Evolutionary conservation across 306 rosid genomes (phyloP).

Genomic region (Rosa persica): DNA sequence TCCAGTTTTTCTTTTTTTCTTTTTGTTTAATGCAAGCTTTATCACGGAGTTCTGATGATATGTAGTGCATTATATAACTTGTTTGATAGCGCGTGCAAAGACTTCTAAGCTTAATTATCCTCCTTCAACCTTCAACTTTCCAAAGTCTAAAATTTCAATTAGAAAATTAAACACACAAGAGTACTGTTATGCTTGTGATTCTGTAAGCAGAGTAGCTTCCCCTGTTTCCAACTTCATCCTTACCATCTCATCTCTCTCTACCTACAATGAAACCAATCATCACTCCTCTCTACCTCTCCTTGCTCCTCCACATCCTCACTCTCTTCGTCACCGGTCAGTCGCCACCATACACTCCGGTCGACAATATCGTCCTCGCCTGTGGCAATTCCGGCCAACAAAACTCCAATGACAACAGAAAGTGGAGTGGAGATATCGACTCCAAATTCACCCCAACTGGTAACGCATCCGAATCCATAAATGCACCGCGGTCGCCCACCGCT

Average conservation of each 20-base stretch:
- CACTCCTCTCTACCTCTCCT: background rate
- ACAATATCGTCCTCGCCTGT: background rate
- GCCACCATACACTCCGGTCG: background rate
- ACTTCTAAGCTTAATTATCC: too few species aligned
- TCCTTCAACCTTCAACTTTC: background rate
- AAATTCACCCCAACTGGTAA: constrained; percentile 3
- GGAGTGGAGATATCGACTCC: constrained; percentile 28
- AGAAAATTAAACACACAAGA: background rate
- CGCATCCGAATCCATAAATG: background rate
- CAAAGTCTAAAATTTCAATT: background rate
- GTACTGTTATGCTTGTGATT: background rate
- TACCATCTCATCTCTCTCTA: background rate
- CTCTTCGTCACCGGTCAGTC: background rate
- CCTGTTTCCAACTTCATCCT: background rate
- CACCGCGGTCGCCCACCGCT: background rate
- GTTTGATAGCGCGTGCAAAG: too few species aligned
- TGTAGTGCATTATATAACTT: too few species aligned
- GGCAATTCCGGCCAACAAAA: background rate
- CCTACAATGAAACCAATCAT: background rate
- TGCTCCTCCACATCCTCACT: background rate
- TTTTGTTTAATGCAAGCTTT: too few species aligned
- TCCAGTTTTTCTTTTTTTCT: too few species aligned
- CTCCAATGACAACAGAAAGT: background rate
- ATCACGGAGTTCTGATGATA: too few species aligned
- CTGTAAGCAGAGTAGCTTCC: background rate